Evolutionary conservation across 257 asterid species (phyloP).

Genomic region (Penstemon newberryi): DNA sequence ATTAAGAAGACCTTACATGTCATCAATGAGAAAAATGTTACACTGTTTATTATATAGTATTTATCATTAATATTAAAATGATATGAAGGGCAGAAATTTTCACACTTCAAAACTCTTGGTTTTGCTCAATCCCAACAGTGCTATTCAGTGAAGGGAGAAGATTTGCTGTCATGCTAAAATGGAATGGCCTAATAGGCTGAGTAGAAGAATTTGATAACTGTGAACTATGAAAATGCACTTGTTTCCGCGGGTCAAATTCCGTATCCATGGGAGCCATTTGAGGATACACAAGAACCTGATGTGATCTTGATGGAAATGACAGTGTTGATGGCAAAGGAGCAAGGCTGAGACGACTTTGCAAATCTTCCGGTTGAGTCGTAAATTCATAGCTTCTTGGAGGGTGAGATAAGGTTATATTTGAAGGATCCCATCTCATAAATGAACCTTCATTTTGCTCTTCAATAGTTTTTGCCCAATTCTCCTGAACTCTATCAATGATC

Average conservation of each 20-base stretch:
- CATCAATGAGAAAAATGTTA: too few species aligned
- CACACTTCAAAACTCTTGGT: background rate
- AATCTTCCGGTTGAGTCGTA: conserved; percentile 45
- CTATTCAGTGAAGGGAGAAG: conserved; percentile 53
- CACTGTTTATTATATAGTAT: too few species aligned
- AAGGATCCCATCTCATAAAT: conserved; percentile 67
- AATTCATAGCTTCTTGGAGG: conserved; percentile 41
- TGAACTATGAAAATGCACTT: conserved; percentile 42
- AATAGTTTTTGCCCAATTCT: conserved; percentile 24
- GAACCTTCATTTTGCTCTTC: conserved; percentile 32
- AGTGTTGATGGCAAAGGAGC: conserved; percentile 32
- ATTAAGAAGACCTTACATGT: too few species aligned
- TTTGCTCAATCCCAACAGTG: conserved; percentile 25
- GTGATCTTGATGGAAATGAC: conserved; percentile 38
- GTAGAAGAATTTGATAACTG: conserved; percentile 31
- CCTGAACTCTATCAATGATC: conserved; percentile 25
- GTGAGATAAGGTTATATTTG: conserved; percentile 54
- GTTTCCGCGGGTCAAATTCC: conserved; percentile 37
- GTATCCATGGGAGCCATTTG: conserved; percentile 28
- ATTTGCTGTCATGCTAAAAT: conserved; percentile 50
- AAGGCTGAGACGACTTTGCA: conserved; percentile 45
- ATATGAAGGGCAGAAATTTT: too few species aligned
- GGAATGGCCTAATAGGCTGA: conserved; percentile 45
- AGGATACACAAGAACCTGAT: conserved; percentile 50
- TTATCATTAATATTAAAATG: too few species aligned